Percentiles rank a stretch among this genome's conserved stretches.
These are phyloP conservation scores for Aspergillus persii DNA, from an alignment of 2,329 filamentous ascomycete species.

Conservation along the genomic window DNA sequence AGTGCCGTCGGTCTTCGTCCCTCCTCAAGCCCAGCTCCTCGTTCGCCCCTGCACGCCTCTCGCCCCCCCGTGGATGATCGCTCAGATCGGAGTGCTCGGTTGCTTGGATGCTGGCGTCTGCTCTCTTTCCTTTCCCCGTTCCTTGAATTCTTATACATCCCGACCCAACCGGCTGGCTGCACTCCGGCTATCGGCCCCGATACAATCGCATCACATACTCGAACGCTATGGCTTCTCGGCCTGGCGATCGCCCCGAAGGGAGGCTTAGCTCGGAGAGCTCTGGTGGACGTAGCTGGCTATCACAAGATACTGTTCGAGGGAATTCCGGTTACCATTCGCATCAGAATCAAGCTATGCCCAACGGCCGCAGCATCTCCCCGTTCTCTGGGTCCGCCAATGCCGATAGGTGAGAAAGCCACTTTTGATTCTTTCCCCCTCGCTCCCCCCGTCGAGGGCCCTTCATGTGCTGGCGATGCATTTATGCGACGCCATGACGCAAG, in stretches of 20 bases:
- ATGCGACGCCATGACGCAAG: not conserved
- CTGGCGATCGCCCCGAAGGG: constrained; percentile 31
- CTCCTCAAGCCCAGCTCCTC: not conserved
- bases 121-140: constrained; percentile 11
- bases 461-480: not conserved
- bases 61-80: not conserved
- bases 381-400: constrained; percentile 25
- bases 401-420: constrained; percentile 31
- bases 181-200: not conserved
- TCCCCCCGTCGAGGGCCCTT: not conserved
- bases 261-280: constrained; percentile 44
- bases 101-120: constrained; percentile 24
- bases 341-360: constrained; percentile 21
- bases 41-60: not conserved
- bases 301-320: constrained; percentile 41
- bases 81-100: not conserved
- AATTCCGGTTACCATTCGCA: constrained; percentile 20
- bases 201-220: constrained; percentile 11
- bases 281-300: constrained; percentile 37
- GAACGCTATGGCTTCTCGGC: constrained; percentile 33
- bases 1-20: not conserved
- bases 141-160: constrained; percentile 1
- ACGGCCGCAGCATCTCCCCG: constrained; percentile 27
- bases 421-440: not conserved
- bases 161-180: not conserved